Evolutionary conservation across 257 asterid species (phyloP), one percentile per base, ranked within the genome.

Genomic region (Solanum arcanum): DNA sequence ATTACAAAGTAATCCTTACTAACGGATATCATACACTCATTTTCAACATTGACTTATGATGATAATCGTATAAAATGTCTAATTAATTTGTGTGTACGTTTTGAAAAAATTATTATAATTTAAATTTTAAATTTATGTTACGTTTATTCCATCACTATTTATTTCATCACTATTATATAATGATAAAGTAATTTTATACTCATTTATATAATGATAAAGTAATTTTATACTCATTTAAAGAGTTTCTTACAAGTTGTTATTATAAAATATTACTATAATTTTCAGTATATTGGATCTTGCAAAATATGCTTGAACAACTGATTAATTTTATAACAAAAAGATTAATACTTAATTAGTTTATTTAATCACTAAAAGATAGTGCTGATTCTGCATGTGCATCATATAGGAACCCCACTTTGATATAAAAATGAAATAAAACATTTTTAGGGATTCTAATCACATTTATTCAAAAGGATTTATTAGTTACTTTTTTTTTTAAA

Each of bases 321-420:
- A 74, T 74, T 39, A 74, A 39, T 73, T 73, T 73, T 73, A 72
- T 35, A 72, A 33, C 14, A 37, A 74, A 39, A 74, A 37, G 20
- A 21, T 74, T 21, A 39, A 20, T 39, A 74, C 49, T 35, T 39
- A 3, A 73, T 37, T 73, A 20, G 0, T 0, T 39, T 74, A 74
- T 74, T 74, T 74, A 74, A 39, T 74, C 52, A 74, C 31, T 21
- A 6, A 74, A 74, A 74, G 33, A 23, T 3, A 74, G 31, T 74
- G 82, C 52, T 74, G 56, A 74, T 74, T 74, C 20, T 74, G 56
- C 82, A 74, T 39, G 82, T 74, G 82, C 33, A 20, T 39, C 82
- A 74, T 73, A 31, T 29, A 18, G 85, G 44, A 49, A 49, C 85
- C 29, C 85, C 85, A 18, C 68, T 49, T 47, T 5, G 12, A 18